Evolutionary conservation across 1,284 basidiomycete genomes (phyloP).

Genomic region (Heterobasidion annosum): DNA sequence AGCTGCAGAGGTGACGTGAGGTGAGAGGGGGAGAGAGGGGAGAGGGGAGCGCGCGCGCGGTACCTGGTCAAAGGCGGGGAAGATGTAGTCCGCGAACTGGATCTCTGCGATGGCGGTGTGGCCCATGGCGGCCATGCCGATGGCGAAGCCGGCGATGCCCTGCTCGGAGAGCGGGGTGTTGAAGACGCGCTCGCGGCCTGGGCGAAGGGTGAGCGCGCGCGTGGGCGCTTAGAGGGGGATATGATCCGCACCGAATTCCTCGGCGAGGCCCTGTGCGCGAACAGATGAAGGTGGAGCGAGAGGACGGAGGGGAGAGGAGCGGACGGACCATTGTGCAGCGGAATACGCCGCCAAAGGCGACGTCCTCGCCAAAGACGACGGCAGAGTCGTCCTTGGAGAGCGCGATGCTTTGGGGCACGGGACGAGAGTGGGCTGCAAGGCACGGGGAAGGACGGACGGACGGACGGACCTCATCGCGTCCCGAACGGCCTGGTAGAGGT

Average conservation of each 20-base stretch:
- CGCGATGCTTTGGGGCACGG: slow-evolving; percentile 48
- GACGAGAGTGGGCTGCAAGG: slow-evolving; percentile 5
- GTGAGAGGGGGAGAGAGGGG: slow-evolving; percentile 75
- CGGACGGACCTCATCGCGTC: slow-evolving; percentile 70
- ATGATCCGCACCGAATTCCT: slow-evolving; percentile 70
- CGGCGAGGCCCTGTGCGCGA: slow-evolving; percentile 66
- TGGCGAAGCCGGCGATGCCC: slow-evolving; percentile 92
- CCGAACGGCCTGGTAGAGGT: slow-evolving; percentile 82
- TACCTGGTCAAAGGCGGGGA: slow-evolving; percentile 88
- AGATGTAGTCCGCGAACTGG: slow-evolving; percentile 84
- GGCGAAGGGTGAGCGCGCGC: background rate
- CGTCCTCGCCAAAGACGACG: slow-evolving; percentile 90
- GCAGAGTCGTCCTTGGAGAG: slow-evolving; percentile 80
- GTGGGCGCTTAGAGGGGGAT: background rate
- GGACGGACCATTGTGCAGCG: slow-evolving; percentile 68
- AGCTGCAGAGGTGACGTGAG: slow-evolving; percentile 87
- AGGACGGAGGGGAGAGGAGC: background rate
- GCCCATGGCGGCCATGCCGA: slow-evolving; percentile 88
- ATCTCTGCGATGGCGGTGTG: slow-evolving; percentile 95
- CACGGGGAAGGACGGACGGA: background rate
- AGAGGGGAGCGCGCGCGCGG: slow-evolving; percentile 15
- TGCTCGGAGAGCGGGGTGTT: slow-evolving; percentile 93
- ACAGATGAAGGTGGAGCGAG: background rate
- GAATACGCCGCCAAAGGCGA: slow-evolving; percentile 92
- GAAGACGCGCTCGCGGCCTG: slow-evolving; percentile 88